Evolutionary conservation across 2,329 filamentous ascomycete species (phyloP).

Genomic region (Botrytis galanthina): DNA sequence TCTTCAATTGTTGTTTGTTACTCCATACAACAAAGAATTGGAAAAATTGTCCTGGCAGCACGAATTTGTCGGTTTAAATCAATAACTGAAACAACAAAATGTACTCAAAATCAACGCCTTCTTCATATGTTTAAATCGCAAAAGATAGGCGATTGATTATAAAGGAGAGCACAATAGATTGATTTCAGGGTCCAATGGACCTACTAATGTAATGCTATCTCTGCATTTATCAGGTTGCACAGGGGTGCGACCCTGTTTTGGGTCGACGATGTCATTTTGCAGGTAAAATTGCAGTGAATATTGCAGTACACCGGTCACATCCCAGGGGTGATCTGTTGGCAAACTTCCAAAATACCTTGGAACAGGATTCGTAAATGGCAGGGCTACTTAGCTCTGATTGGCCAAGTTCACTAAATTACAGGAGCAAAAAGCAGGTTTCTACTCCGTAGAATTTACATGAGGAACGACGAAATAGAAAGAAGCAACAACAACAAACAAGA

Average conservation of each 20-base stretch:
- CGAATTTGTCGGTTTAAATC: neutral
- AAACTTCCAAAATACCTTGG: neutral
- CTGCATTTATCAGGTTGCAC: neutral
- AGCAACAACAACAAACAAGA: too few species aligned
- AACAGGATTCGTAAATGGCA: neutral
- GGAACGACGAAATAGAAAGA: neutral
- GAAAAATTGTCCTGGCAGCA: neutral
- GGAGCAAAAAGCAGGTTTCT: constrained; percentile 12
- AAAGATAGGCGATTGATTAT: neutral
- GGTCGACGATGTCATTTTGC: constrained; percentile 22
- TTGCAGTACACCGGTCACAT: neutral
- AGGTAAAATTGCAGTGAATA: constrained; percentile 22
- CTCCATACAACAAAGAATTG: neutral
- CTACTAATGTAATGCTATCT: neutral
- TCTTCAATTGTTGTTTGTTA: neutral
- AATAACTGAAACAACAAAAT: neutral
- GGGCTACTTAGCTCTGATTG: neutral
- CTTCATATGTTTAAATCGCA: neutral
- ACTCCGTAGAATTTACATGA: neutral
- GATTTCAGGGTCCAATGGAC: neutral
- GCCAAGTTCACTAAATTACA: neutral
- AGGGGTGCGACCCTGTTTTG: constrained; percentile 21
- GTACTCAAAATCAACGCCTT: neutral
- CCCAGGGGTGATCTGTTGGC: neutral
- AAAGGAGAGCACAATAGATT: neutral